A percentile compares a stretch with the other conserved stretches of the same genome.
These are phyloP conservation scores for Podospora australis DNA, from an alignment of 495 filamentous ascomycete species.

Conservation along the genomic window DNA sequence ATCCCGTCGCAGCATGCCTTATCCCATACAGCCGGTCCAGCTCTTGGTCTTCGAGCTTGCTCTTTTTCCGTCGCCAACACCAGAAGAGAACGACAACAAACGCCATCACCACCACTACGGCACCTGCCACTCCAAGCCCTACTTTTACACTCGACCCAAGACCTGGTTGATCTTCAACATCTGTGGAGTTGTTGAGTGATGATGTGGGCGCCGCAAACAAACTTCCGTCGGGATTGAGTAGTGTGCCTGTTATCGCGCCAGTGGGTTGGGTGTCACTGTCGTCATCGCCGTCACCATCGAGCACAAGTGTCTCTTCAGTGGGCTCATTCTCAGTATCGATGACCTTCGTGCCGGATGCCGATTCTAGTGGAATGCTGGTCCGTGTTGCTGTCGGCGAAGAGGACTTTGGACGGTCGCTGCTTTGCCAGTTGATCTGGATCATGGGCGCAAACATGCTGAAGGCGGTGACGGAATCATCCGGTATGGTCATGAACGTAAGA, in stretches of 20 bases:
- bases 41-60: slow-evolving; percentile 20
- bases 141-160: slow-evolving; percentile 14
- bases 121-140: slow-evolving; percentile 19
- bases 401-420: too few relatives aligned
- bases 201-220: too few relatives aligned
- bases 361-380: not conserved
- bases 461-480: slow-evolving; percentile 19
- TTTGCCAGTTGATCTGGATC: slow-evolving; percentile 34
- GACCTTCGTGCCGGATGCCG: slow-evolving; percentile 5
- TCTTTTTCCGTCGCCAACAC: slow-evolving; percentile 18
- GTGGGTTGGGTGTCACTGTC: not conserved
- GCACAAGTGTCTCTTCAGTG: slow-evolving; percentile 10
- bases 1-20: slow-evolving; percentile 9
- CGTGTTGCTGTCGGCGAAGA: not conserved
- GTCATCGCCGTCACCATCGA: slow-evolving; percentile 6
- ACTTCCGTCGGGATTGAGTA: not conserved
- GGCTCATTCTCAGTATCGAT: slow-evolving; percentile 10
- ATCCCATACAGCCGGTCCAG: slow-evolving; percentile 25
- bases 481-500: slow-evolving; percentile 16
- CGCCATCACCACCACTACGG: slow-evolving; percentile 10
- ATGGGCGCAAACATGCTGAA: slow-evolving; percentile 28
- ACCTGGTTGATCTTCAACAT: not conserved
- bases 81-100: slow-evolving; percentile 17
- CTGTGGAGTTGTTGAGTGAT: too few relatives aligned
- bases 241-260: not conserved